Evolutionary conservation across 2,329 filamentous ascomycete genomes (phyloP), one percentile per base, ranked within the genome.

Genomic region (Botrytis sinoallii): DNA sequence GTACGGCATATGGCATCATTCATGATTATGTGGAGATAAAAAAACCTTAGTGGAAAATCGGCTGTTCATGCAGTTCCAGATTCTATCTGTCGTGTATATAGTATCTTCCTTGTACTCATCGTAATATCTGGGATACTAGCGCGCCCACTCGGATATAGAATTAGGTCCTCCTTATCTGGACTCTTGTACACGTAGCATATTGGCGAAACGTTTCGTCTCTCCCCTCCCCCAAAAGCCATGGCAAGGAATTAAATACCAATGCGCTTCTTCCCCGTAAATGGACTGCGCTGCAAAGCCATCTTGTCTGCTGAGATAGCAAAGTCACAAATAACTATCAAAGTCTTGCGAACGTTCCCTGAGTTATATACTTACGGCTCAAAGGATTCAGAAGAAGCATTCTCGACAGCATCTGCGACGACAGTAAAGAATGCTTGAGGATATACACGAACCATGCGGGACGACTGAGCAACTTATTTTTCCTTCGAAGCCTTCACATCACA

Each of bases 231-330:
- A 14, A 55, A n/a, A 55, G 3, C 14, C n/a, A 29, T n/a, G 1
- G n/a, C 18, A 55, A 18, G 14, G n/a, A 16, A 29, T 29, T 3
- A 29, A 8, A 55, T 18, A 29, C 6, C 52, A 29, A 29, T 55
- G 16, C 14, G 25, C n/a, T 8, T 18, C 1, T 55, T 18, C 18
- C 10, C 48, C 25, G 0, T 29, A 8, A 7, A 4, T 0, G 5
- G 2, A 8, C 14, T 55, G n/a, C 12, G 52, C 14, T n/a, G 52
- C n/a, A 14, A 55, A 55, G 14, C 6, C n/a, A 18, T 29, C 52
- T 55, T 55, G n/a, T 18, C n/a, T 29, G n/a, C 14, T 8, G n/a
- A 12, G 14, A 55, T 18, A 29, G 52, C 25, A 55, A 29, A 12
- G n/a, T 18, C 52, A 29, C 3, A 55, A 1, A 16, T 29, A 55